Evolutionary conservation across 139 green algal species (phyloP).

Genomic region (Diplosphaera chodatii): DNA sequence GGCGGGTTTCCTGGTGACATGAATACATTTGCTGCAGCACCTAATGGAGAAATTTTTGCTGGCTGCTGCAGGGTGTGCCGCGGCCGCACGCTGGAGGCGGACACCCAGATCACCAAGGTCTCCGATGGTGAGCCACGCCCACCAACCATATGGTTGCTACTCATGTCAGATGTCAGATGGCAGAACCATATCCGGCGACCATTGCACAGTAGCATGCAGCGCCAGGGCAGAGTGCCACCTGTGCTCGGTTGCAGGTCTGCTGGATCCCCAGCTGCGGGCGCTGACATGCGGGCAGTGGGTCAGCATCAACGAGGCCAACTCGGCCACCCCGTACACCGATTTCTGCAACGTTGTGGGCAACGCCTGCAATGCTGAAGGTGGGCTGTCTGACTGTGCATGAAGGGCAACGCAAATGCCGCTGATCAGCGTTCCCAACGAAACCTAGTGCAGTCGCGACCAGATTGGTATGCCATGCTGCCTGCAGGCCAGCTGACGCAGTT

Average conservation of each 20-base stretch:
- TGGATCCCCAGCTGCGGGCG: not conserved
- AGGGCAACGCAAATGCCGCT: no score
- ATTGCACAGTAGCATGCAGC: no score
- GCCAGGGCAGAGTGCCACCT: no score
- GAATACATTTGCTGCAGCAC: no score
- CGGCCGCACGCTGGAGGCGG: not conserved
- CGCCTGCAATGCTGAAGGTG: not conserved
- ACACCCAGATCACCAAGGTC: not conserved
- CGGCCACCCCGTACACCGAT: not conserved
- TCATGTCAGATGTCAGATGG: no score
- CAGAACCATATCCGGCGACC: no score
- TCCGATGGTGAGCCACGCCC: not conserved
- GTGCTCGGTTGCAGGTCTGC: not conserved
- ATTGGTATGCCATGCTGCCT: not conserved
- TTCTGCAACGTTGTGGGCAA: constrained; percentile 1
- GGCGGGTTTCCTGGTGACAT: no score
- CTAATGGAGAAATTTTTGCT: no score
- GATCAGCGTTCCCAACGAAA: no score
- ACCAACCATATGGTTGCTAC: no score
- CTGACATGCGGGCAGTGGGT: not conserved
- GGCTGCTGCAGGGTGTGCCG: not conserved
- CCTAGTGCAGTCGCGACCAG: no score
- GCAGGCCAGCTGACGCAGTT: not conserved
- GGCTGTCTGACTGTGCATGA: not conserved
- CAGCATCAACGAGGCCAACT: not conserved